Conservation (phyloP, 1,284 basidiomycete species). For the Vanrija pseudolonga region DNA sequence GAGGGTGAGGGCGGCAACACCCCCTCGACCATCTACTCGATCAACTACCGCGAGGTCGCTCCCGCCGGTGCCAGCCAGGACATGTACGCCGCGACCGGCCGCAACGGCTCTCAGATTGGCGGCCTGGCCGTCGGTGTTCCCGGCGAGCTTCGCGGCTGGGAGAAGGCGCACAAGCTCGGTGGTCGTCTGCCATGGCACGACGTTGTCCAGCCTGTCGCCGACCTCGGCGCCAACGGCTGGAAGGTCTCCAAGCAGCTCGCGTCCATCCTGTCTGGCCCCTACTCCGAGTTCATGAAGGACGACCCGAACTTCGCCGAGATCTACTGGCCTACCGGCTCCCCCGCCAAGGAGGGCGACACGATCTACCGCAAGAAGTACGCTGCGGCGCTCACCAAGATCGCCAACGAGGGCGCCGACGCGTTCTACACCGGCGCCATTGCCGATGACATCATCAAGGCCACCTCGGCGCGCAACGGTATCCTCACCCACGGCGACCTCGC, state of each 20-base stretch:
- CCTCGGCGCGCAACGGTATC: conserved; percentile 19
- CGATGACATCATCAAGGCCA: conserved; percentile 21
- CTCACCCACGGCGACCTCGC: conserved; percentile 26
- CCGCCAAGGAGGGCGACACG: conserved; percentile 19
- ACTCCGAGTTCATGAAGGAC: neutral
- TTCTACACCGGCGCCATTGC: conserved; percentile 29
- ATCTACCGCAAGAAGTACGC: conserved; percentile 22
- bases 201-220: conserved; percentile 68
- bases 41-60: too few species aligned
- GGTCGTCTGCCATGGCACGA: conserved; percentile 68
- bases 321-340: conserved; percentile 30
- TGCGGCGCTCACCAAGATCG: conserved; percentile 26
- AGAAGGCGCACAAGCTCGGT: conserved; percentile 67
- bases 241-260: conserved; percentile 52
- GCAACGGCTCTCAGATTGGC: conserved; percentile 51
- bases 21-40: neutral
- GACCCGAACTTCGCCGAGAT: conserved; percentile 36
- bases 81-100: too few species aligned
- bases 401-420: conserved; percentile 21
- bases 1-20: neutral
- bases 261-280: conserved; percentile 12
- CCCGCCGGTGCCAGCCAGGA: too few species aligned
- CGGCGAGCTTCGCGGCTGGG: conserved; percentile 75
- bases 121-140: conserved; percentile 78
- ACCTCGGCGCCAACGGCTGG: conserved; percentile 67